phyloP scores from a whole-genome alignment of 495 filamentous ascomycete genomes.

The Hypoxylon lienhwacheense region DNA sequence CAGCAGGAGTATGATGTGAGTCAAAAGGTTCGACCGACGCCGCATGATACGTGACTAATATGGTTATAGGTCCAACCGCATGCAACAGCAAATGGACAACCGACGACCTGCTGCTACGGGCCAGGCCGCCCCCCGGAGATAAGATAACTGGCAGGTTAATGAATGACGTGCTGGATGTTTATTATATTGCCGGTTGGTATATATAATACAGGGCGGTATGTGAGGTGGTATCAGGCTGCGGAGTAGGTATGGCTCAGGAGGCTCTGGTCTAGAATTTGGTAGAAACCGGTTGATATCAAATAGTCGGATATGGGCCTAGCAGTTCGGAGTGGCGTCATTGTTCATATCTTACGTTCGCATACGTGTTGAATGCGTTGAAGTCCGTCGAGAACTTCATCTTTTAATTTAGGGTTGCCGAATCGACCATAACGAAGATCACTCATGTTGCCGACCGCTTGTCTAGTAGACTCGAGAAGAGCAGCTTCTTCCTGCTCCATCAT shows the following conservation, averaged over 20 bases:
- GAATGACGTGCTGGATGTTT: background rate
- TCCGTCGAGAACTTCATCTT: conserved; percentile 64
- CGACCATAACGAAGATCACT: conserved; percentile 84
- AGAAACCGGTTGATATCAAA: conserved; percentile 17
- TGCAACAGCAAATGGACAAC: conserved; percentile 39
- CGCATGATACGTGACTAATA: conserved; percentile 5
- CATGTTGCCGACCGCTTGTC: conserved; percentile 65
- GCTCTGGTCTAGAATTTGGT: background rate
- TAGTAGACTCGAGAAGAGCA: conserved; percentile 60
- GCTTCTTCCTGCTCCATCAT: conserved; percentile 66
- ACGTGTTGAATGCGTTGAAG: conserved; percentile 63
- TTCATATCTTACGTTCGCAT: conserved; percentile 55
- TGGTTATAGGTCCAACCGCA: conserved; percentile 33
- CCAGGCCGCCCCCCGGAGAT: conserved; percentile 38
- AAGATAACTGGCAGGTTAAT: background rate
- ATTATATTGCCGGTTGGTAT: background rate
- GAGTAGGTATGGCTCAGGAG: background rate
- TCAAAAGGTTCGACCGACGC: conserved; percentile 21
- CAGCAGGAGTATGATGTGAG: conserved; percentile 86
- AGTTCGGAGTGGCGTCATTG: conserved; percentile 12
- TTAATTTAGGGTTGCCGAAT: conserved; percentile 60
- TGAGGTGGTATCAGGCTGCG: conserved; percentile 1
- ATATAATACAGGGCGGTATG: background rate
- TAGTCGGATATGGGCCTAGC: conserved; percentile 24
- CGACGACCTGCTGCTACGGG: conserved; percentile 33